These are phyloP conservation scores for Poronia punctata DNA, from an alignment of 495 filamentous ascomycete genomes.

Conservation along the genomic window DNA sequence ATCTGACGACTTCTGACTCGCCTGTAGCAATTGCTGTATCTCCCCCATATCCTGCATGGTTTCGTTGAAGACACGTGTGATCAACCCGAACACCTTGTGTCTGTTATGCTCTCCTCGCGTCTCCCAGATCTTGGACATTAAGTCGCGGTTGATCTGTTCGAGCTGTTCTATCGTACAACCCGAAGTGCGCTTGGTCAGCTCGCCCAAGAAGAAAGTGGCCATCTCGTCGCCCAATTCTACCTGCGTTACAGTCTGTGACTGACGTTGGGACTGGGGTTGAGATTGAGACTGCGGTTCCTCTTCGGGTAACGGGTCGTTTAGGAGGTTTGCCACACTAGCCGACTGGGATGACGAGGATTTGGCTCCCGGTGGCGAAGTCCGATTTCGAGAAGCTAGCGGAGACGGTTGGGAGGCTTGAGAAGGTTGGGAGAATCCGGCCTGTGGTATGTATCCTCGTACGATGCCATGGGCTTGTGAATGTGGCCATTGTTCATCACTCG, in stretches of 20 bases:
- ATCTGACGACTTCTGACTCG: slow-evolving; percentile 20
- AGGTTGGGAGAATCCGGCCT: slow-evolving; percentile 31
- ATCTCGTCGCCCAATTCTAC: slow-evolving; percentile 52
- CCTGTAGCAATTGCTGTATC: slow-evolving; percentile 45
- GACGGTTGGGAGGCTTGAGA: too few species aligned
- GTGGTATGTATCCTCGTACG: slow-evolving; percentile 30
- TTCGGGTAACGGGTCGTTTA: slow-evolving; percentile 26
- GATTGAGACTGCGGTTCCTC: slow-evolving; percentile 22
- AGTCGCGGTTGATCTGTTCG: slow-evolving; percentile 81
- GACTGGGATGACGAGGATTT: slow-evolving; percentile 28
- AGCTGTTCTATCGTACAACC: slow-evolving; percentile 89
- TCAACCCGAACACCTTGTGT: slow-evolving; percentile 53
- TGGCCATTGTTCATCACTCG: slow-evolving; percentile 36
- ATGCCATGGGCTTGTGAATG: slow-evolving; percentile 48
- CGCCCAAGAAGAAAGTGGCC: slow-evolving; percentile 48
- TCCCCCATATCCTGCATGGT: slow-evolving; percentile 73
- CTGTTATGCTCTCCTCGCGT: slow-evolving; percentile 74
- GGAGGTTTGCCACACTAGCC: slow-evolving; percentile 25
- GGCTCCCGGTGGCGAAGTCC: slow-evolving; percentile 12
- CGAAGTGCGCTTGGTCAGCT: slow-evolving; percentile 57
- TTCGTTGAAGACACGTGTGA: slow-evolving; percentile 67
- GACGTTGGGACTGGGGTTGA: slow-evolving; percentile 24
- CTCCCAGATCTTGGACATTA: slow-evolving; percentile 87
- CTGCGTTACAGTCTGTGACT: slow-evolving; percentile 41
- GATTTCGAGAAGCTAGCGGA: slow-evolving; percentile 16